Evolutionary conservation across 139 green algal species (phyloP).

Genomic region (Micractinium sp.): DNA sequence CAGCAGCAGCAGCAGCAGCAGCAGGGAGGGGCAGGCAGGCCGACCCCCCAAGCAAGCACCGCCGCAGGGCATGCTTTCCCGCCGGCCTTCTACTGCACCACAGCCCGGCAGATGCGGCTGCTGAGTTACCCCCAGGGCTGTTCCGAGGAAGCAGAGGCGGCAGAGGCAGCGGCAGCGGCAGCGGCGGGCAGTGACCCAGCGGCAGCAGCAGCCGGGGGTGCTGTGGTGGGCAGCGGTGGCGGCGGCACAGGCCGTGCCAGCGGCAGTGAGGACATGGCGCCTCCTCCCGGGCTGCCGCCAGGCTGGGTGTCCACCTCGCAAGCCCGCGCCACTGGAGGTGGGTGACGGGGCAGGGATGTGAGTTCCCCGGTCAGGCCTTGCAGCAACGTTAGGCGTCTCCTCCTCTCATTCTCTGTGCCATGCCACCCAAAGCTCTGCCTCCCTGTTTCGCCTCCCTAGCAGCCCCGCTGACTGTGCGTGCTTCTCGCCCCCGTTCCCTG

Average conservation of each 20-base stretch:
- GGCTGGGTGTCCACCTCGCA: slow-evolving; percentile 14
- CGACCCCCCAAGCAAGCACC: not conserved
- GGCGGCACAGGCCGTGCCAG: not conserved
- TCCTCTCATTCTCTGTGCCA: too few species aligned
- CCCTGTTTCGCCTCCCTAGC: not conserved
- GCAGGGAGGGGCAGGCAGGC: not conserved
- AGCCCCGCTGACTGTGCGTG: not conserved
- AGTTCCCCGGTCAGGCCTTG: too few species aligned
- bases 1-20: not conserved
- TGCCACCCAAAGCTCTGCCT: not conserved
- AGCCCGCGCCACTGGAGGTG: not conserved
- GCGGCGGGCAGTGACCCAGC: not conserved
- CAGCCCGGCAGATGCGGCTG: not conserved
- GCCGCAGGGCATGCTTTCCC: slow-evolving; percentile 1
- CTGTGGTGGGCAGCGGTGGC: not conserved
- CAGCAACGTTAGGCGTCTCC: too few species aligned
- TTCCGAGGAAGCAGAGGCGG: not conserved
- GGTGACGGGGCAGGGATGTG: not conserved
- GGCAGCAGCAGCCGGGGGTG: not conserved
- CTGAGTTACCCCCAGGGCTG: not conserved
- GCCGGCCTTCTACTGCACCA: slow-evolving; percentile 8
- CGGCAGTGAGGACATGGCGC: not conserved
- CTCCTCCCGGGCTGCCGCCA: not conserved
- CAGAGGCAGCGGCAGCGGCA: not conserved
- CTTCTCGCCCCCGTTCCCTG: too few species aligned